Base-by-base conservation (phyloP, 2,329 filamentous ascomycete genomes). In the Alternaria ventricosa region DNA sequence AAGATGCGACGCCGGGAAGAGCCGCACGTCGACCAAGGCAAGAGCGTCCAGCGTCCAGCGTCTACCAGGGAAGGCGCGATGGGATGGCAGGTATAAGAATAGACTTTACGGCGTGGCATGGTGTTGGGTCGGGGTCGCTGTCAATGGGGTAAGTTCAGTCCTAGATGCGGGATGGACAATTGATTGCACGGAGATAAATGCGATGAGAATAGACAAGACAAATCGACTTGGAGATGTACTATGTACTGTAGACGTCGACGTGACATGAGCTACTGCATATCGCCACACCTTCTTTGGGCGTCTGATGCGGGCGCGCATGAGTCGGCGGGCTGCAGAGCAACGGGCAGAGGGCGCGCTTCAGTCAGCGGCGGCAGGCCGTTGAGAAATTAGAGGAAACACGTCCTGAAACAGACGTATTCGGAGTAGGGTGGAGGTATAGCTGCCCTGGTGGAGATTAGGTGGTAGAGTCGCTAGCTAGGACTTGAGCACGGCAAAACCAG, bases 221-320 rank as follows among this genome's bases (percentile, higher is more conserved):
- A 2, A 22, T 15, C 20, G 11, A n/a, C 49, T 53, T 33, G 18
- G 3, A 5, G 1, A 22, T 15, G 54, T n/a, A 36, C 33, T 36
- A n/a, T 36, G 33, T 22, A 22, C 20, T 22, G 20, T 44, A 33
- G 9, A 56, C 41, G 13, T 23, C 23, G 41, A 41, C 18, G n/a
- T 41, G 28, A 23, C 54, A 56, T 10, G 27, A 27, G 44, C 59
- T 57, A 61, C 54, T 64, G 58, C 57, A 49, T 20, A 15, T 44
- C 13, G 62, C 53, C 20, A 41, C 28, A 36, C 25, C 41, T 33
- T 23, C 41, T 22, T 30, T 57, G 22, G n/a, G 55, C 59, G 65
- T 63, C 57, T 61, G 41, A 61, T 45, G 51, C 57, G 36, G 56
- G 27, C 60, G 61, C 55, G 63, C 63, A 68, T 54, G 58, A 57